Conservation (phyloP, 73 alveolate genomes). For the Stentor roeselii region DNA sequence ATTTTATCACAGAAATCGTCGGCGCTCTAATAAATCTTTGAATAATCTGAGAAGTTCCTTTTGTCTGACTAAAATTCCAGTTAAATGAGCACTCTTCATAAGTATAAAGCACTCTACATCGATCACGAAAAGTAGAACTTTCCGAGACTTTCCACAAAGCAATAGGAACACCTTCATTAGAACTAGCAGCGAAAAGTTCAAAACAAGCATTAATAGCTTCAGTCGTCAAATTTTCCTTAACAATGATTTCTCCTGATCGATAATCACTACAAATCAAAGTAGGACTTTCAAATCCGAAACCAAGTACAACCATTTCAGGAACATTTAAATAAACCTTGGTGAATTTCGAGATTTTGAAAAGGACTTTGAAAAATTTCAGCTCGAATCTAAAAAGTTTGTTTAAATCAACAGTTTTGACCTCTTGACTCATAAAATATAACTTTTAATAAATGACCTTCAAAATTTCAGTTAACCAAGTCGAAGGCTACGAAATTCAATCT, state of each 20-base stretch:
- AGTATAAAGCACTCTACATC: background rate
- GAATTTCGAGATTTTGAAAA: background rate
- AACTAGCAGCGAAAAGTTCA: background rate
- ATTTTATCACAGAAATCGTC: background rate
- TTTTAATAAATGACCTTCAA: no score
- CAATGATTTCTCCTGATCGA: background rate
- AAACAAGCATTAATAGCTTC: background rate
- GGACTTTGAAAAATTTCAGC: background rate
- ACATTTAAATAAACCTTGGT: conserved; percentile 14
- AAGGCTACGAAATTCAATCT: no score
- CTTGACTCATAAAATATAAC: no score
- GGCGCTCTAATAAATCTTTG: background rate
- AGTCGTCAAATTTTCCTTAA: background rate
- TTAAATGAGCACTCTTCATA: background rate
- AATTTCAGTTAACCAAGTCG: no score
- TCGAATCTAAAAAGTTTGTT: background rate
- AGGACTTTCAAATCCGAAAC: conserved; percentile 24
- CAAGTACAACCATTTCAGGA: conserved; percentile 17
- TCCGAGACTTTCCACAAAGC: background rate
- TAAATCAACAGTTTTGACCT: background rate
- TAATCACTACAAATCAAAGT: conserved; percentile 14
- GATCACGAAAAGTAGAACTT: background rate
- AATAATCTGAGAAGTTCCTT: background rate
- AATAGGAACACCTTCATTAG: background rate
- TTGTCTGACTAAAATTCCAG: background rate